Conservation (phyloP, 176 grass and related monocot species). For the Elaeis guineensis region DNA sequence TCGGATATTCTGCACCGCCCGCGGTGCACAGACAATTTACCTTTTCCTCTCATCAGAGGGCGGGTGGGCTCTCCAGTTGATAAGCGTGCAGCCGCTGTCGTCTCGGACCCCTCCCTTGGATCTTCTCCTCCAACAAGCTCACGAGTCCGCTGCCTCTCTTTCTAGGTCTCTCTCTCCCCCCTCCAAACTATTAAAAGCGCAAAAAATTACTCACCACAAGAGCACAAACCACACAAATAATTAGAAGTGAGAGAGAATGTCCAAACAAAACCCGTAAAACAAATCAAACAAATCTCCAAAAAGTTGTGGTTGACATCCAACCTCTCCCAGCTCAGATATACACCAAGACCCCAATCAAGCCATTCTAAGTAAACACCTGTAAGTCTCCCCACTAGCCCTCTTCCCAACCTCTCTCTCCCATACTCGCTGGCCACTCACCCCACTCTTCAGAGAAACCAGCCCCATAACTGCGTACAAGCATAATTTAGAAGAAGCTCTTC, state of each 20-base stretch:
- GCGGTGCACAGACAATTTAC: no score
- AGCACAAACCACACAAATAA: slow-evolving; percentile 26
- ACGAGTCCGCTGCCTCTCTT: neutral
- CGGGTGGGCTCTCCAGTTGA: no score
- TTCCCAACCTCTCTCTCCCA: slow-evolving; percentile 1
- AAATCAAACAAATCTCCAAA: slow-evolving; percentile 44
- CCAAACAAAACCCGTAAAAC: neutral
- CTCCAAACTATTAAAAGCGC: no score
- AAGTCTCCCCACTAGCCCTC: neutral
- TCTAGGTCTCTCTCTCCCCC: no score
- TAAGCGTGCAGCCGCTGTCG: slow-evolving; percentile 46
- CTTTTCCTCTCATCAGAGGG: no score
- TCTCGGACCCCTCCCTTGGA: slow-evolving; percentile 20
- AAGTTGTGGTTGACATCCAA: slow-evolving; percentile 74
- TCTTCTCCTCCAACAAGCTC: slow-evolving; percentile 30
- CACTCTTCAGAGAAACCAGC: no score
- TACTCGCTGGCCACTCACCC: neutral
- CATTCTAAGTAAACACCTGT: neutral
- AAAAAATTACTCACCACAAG: slow-evolving; percentile 61
- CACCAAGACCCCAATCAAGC: slow-evolving; percentile 40
- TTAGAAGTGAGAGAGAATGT: slow-evolving; percentile 6
- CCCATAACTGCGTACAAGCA: no score
- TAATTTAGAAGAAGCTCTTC: slow-evolving; percentile 9
- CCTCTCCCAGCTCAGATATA: slow-evolving; percentile 44
- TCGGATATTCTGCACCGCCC: no score